phyloP scores from a whole-genome alignment of 768 basidiomycete genomes.

The Terana coerulea region DNA sequence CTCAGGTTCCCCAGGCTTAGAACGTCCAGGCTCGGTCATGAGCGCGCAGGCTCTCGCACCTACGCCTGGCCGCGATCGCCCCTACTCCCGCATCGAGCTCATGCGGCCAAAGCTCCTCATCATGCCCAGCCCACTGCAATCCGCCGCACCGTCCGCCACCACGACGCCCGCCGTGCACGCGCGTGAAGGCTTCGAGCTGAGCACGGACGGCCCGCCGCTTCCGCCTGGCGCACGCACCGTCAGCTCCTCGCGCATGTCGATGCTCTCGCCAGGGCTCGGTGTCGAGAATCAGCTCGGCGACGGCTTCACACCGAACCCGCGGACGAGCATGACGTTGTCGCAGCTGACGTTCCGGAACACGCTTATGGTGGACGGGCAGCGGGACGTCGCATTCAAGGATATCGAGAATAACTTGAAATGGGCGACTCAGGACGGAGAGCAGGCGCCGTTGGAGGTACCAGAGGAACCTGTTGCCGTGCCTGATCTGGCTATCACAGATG shows the following conservation, averaged over 20 bases:
- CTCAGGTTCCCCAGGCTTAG: conserved; percentile 28
- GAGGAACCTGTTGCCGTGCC: conserved; percentile 27
- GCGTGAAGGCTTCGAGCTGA: conserved; percentile 58
- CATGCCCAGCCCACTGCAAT: conserved; percentile 88
- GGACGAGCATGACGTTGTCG: conserved; percentile 65
- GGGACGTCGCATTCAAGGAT: conserved; percentile 59
- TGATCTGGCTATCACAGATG: conserved; percentile 25
- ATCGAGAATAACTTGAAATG: conserved; percentile 60
- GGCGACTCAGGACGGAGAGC: conserved; percentile 76
- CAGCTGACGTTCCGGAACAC: conserved; percentile 87
- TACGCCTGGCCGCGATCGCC: conserved; percentile 43
- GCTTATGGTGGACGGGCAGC: conserved; percentile 63
- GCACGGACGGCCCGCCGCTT: conserved; percentile 71
- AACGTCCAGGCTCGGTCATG: conserved; percentile 25
- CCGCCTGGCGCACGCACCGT: conserved; percentile 66
- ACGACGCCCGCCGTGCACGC: conserved; percentile 28
- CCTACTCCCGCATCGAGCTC: conserved; percentile 72
- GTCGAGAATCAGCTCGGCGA: conserved; percentile 23
- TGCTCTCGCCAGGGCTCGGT: conserved; percentile 14
- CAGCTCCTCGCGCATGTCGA: neutral
- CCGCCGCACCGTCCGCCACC: conserved; percentile 32
- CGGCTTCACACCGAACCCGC: conserved; percentile 77
- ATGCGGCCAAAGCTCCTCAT: conserved; percentile 89
- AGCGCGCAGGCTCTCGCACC: conserved; percentile 34
- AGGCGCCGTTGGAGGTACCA: conserved; percentile 48